These are phyloP conservation scores for Clonostachys chloroleuca DNA, from an alignment of 2,329 filamentous ascomycete genomes.

Conservation along the genomic window DNA sequence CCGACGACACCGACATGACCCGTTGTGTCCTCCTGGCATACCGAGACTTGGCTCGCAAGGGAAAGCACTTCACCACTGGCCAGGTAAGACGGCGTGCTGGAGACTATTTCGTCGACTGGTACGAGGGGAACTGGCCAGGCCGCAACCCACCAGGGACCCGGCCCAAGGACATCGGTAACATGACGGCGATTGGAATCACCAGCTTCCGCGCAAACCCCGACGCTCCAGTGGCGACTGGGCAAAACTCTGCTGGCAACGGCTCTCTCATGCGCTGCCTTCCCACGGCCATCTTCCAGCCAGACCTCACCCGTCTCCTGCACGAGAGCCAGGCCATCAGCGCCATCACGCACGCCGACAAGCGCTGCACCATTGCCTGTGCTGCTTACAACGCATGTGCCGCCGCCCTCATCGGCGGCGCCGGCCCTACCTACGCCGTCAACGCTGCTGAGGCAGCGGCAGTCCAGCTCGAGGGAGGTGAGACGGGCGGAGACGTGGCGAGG, in stretches of 20 bases:
- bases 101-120: slow-evolving; percentile 33
- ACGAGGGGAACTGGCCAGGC: slow-evolving; percentile 33
- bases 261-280: slow-evolving; percentile 42
- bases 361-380: slow-evolving; percentile 28
- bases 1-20: slow-evolving; percentile 43
- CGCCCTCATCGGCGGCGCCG: slow-evolving; percentile 17
- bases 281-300: slow-evolving; percentile 30
- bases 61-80: background rate
- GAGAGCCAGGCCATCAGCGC: slow-evolving; percentile 29
- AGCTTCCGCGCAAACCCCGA: slow-evolving; percentile 21
- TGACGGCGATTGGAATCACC: slow-evolving; percentile 25
- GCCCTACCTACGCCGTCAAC: slow-evolving; percentile 16
- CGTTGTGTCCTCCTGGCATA: slow-evolving; percentile 39
- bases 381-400: slow-evolving; percentile 28
- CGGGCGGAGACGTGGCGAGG: slow-evolving; percentile 7
- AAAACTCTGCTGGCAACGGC: slow-evolving; percentile 34
- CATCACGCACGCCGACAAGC: slow-evolving; percentile 29
- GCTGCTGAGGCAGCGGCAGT: slow-evolving; percentile 13
- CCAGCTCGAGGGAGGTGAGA: slow-evolving; percentile 14
- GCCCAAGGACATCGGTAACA: slow-evolving; percentile 32
- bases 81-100: slow-evolving; percentile 16
- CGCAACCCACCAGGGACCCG: slow-evolving; percentile 16
- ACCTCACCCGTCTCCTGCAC: slow-evolving; percentile 13
- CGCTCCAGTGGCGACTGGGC: slow-evolving; percentile 28
- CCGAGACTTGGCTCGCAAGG: slow-evolving; percentile 9